Evolutionary conservation across 2,329 filamentous ascomycete genomes (phyloP), one percentile per base, ranked within the genome.

Genomic region (Penicillium italicum): DNA sequence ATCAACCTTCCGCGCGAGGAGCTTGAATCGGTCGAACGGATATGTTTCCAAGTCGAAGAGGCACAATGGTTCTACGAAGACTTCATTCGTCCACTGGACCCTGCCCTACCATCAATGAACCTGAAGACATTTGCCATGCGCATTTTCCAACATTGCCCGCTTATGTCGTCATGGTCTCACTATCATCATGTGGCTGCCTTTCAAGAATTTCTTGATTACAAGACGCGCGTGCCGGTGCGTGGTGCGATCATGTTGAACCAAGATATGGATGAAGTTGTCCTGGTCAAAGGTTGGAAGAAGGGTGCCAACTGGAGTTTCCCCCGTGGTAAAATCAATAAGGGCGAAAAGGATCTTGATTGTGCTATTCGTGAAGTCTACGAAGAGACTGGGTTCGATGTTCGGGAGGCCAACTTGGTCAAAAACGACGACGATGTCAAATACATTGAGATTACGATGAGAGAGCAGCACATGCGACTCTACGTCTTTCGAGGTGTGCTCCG

Each of bases 51-150:
- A 77, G 89, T 99, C 66, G 94, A 99, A 76, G 95, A 99, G 77
- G 94, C 94, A 67, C 95, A 99, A 85, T 99, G 94, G 94, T 99
- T 96, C 77, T 99, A 99, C 84, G 94, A 99, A 80, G 94, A 99
- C 76, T 99, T 99, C 72, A 91, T 99, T 72, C 90, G 94, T 45
- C 92, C 93, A 37, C 80, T 94, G 61, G 89, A 97, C 74, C 87
- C 91, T 50, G 82, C 82, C 37, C 82, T 99, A 11, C 94, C 94
- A 5, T 91, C 89, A 53, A 88, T 97, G 80, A 85, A 86, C 43
- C 82, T 99, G 33, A 87, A 90, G 63, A 86, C 82, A 49, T 99
- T 99, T 75, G 93, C 90, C 66, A 80, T 96, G 57, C 85, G 88
- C 65, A 95, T 99, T 66, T 97, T 97, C 72, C 87, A 92, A 66